Conservation (phyloP, 257 asterid species). For the Fraxinus americana region DNA sequence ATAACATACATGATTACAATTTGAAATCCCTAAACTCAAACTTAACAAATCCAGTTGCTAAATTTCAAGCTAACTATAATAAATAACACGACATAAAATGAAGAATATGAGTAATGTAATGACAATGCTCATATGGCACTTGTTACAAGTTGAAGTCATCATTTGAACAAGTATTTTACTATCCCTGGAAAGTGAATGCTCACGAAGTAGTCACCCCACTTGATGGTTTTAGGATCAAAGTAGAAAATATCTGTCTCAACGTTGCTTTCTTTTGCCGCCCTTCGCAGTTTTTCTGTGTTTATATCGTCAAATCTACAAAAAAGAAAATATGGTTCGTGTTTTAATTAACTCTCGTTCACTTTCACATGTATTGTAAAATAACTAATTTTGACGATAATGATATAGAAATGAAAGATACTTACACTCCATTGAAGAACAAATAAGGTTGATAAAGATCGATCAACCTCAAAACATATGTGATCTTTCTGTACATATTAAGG, state of each 20-base stretch:
- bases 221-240: constrained; percentile 68
- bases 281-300: constrained; percentile 67
- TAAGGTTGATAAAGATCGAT: constrained; percentile 77
- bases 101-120: not conserved
- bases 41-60: not conserved
- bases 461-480: constrained; percentile 61
- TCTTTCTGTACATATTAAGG: constrained; percentile 49
- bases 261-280: constrained; percentile 40
- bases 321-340: not conserved
- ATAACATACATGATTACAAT: not conserved
- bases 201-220: constrained; percentile 81
- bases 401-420: constrained; percentile 33
- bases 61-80: not conserved
- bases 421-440: constrained; percentile 83
- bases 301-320: constrained; percentile 66
- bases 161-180: constrained; percentile 70
- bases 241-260: constrained; percentile 47
- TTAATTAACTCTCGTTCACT: not conserved
- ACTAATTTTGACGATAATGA: not conserved
- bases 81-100: not conserved
- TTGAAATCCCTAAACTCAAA: not conserved
- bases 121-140: not conserved
- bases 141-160: constrained; percentile 7
- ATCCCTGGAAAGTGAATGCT: constrained; percentile 73
- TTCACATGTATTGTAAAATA: not conserved